These are phyloP conservation scores for Durio zibethinus DNA, from an alignment of 345 rosid species.

Conservation along the genomic window DNA sequence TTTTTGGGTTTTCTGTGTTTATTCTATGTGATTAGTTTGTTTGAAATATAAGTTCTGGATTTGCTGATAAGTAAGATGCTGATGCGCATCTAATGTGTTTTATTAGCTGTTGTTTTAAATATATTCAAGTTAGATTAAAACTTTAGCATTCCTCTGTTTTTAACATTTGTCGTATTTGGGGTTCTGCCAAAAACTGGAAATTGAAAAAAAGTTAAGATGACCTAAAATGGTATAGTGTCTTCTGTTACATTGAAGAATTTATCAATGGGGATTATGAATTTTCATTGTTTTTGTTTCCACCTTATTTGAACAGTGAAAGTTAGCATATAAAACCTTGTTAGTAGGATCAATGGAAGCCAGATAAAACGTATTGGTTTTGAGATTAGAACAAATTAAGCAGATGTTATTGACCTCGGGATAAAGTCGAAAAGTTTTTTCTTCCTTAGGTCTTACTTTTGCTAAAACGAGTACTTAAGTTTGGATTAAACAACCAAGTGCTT, in stretches of 20 bases:
- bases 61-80: not conserved
- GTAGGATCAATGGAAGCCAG: too few relatives aligned
- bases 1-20: not conserved
- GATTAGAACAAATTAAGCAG: not conserved
- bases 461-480: not conserved
- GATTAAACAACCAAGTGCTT: not conserved
- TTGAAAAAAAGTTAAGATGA: too few relatives aligned
- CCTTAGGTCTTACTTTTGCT: not conserved
- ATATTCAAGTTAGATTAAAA: not conserved
- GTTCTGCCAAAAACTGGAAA: not conserved
- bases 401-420: not conserved
- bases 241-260: too few relatives aligned
- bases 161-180: not conserved
- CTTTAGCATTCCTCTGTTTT: not conserved
- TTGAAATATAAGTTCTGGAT: not conserved
- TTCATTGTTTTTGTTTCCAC: too few relatives aligned
- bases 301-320: too few relatives aligned
- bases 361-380: too few relatives aligned
- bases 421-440: too few relatives aligned
- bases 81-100: not conserved
- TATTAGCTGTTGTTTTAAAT: not conserved
- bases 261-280: too few relatives aligned
- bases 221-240: too few relatives aligned
- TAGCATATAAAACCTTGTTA: too few relatives aligned
- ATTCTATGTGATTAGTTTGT: not conserved